Percentiles rank a stretch among this genome's conserved stretches.
phyloP scores from a whole-genome alignment of 129 eudicot genomes.

The Helianthus tuberosus region DNA sequence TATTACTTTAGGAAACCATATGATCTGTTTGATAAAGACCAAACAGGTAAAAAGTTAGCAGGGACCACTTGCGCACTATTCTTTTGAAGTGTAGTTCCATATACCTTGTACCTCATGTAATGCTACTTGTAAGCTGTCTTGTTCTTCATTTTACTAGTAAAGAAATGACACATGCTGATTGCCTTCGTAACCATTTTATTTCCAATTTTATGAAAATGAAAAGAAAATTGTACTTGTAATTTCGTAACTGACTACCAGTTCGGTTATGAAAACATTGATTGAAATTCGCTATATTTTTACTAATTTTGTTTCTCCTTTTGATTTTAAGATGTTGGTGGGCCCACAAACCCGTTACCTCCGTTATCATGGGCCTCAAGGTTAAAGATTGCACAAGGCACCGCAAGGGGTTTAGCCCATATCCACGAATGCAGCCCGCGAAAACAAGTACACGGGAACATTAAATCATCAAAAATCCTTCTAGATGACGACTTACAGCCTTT shows the following conservation, averaged over 20 bases:
- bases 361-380: constrained; percentile 82
- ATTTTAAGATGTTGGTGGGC: constrained; percentile 54
- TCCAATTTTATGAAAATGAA: not conserved
- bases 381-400: constrained; percentile 76
- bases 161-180: constrained; percentile 4
- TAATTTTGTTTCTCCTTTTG: constrained; percentile 3
- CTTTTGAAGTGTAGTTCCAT: constrained; percentile 18
- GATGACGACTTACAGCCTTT: constrained; percentile 77
- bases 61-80: constrained; percentile 27
- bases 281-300: too few species aligned
- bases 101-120: constrained; percentile 22
- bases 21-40: constrained; percentile 33
- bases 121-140: constrained; percentile 16
- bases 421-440: constrained; percentile 93
- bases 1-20: constrained; percentile 19
- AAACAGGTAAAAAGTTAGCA: not conserved
- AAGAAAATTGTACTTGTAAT: not conserved
- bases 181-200: not conserved
- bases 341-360: constrained; percentile 58
- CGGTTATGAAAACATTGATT: not conserved
- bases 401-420: constrained; percentile 77
- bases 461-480: constrained; percentile 87
- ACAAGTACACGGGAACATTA: constrained; percentile 83
- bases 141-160: constrained; percentile 3
- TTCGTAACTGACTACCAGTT: not conserved